These are phyloP conservation scores for Cytospora chrysosperma DNA, from an alignment of 2,329 filamentous ascomycete species.

Conservation along the genomic window DNA sequence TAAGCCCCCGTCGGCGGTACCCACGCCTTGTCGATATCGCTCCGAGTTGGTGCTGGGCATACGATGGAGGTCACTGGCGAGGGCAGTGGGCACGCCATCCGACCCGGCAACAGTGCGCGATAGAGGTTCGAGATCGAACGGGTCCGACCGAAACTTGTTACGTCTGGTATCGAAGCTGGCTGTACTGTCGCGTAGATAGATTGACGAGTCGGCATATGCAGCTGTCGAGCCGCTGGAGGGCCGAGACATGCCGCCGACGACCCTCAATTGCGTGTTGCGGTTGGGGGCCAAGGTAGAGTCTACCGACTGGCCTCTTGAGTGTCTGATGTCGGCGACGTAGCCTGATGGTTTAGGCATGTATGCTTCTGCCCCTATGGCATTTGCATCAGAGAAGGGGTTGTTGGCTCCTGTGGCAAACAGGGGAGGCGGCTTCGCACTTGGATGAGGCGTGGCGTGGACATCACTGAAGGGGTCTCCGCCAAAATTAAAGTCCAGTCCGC, in stretches of 20 bases:
- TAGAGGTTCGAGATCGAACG: constrained; percentile 62
- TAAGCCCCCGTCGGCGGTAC: constrained; percentile 24
- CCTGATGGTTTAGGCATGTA: constrained; percentile 35
- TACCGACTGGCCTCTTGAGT: constrained; percentile 49
- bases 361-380: constrained; percentile 39
- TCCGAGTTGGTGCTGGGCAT: not conserved
- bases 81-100: constrained; percentile 31
- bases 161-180: constrained; percentile 46
- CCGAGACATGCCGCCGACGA: constrained; percentile 22
- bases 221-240: constrained; percentile 8
- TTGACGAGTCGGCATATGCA: constrained; percentile 14
- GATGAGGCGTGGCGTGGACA: constrained; percentile 40
- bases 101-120: constrained; percentile 40
- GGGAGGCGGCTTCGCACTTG: constrained; percentile 40
- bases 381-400: constrained; percentile 50
- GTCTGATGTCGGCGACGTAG: constrained; percentile 48
- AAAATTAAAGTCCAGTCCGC: constrained; percentile 40
- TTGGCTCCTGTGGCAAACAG: constrained; percentile 34
- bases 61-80: constrained; percentile 21
- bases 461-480: constrained; percentile 50
- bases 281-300: constrained; percentile 33
- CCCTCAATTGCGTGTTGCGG: constrained; percentile 10
- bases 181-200: constrained; percentile 35
- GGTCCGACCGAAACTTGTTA: constrained; percentile 62
- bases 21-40: constrained; percentile 16